phyloP scores from a whole-genome alignment of 345 rosid species.

The Bruguiera sexangula region DNA sequence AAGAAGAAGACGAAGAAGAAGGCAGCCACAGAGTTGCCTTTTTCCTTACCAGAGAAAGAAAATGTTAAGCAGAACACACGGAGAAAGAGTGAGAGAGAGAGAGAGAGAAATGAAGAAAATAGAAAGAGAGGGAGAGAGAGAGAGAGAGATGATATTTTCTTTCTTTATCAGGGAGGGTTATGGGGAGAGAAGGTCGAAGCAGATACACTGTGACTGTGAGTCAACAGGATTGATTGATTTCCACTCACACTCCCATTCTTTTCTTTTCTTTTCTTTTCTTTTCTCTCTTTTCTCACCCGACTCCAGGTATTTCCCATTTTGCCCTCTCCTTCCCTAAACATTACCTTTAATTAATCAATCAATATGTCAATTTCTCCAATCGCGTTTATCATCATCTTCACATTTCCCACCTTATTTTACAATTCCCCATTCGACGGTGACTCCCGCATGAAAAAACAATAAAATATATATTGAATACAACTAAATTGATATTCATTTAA shows the following conservation, averaged over 20 bases:
- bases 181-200: slow-evolving; percentile 31
- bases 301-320: not conserved
- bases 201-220: slow-evolving; percentile 28
- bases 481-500: too few relatives aligned
- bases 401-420: too few relatives aligned
- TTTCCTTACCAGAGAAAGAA: slow-evolving; percentile 21
- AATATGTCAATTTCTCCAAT: too few relatives aligned
- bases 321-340: too few relatives aligned
- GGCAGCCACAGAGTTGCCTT: not conserved
- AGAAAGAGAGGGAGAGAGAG: not conserved
- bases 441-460: too few relatives aligned
- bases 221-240: slow-evolving; percentile 44
- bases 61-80: not conserved
- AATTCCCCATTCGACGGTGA: too few relatives aligned
- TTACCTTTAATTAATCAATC: too few relatives aligned
- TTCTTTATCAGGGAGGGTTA: not conserved
- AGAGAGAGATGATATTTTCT: not conserved
- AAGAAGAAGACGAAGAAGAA: not conserved
- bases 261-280: not conserved
- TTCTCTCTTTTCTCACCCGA: not conserved
- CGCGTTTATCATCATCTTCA: too few relatives aligned
- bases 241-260: slow-evolving; percentile 15
- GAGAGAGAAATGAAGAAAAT: not conserved
- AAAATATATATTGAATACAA: too few relatives aligned
- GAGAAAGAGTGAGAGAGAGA: not conserved